Conservation (phyloP, 2,329 filamentous ascomycete genomes). For the Coniella lustricola region DNA sequence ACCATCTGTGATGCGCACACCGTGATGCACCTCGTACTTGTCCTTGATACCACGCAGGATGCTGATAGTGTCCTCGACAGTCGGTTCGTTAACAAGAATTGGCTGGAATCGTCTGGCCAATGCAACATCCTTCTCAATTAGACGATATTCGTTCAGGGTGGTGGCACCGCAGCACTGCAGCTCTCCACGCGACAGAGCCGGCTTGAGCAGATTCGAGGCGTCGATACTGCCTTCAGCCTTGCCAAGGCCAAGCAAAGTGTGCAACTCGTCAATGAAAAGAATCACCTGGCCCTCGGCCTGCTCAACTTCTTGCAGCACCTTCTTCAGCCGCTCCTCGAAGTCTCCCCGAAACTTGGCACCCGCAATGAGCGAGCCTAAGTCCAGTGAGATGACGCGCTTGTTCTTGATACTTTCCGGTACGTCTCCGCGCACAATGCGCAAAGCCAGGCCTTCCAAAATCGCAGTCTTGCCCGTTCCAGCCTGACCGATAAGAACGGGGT, state of each 20-base stretch:
- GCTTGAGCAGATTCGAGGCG: conserved; percentile 90
- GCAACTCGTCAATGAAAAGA: conserved; percentile 90
- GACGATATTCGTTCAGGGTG: conserved; percentile 83
- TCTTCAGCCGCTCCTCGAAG: conserved; percentile 90
- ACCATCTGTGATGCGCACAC: conserved; percentile 87
- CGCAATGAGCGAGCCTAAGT: conserved; percentile 87
- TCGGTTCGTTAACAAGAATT: conserved; percentile 86
- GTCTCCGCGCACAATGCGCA: conserved; percentile 84
- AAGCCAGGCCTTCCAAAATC: conserved; percentile 81
- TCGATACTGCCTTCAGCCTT: conserved; percentile 97
- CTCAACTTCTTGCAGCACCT: conserved; percentile 84
- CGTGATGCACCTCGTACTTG: conserved; percentile 94
- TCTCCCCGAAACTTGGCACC: conserved; percentile 94
- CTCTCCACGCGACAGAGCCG: conserved; percentile 84
- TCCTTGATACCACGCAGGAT: conserved; percentile 96
- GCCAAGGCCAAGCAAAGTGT: conserved; percentile 83
- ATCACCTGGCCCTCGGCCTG: conserved; percentile 85
- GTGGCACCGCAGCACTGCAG: conserved; percentile 94
- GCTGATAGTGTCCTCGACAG: conserved; percentile 86
- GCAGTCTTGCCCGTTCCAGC: conserved; percentile 93
- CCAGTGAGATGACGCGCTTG: conserved; percentile 79
- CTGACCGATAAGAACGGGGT: conserved; percentile 86
- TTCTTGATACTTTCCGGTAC: conserved; percentile 95
- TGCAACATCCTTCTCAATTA: conserved; percentile 94
- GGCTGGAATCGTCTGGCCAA: conserved; percentile 90